Conservation (phyloP, 108 stramenopile genomes). For the Skeletonema marinoi region DNA sequence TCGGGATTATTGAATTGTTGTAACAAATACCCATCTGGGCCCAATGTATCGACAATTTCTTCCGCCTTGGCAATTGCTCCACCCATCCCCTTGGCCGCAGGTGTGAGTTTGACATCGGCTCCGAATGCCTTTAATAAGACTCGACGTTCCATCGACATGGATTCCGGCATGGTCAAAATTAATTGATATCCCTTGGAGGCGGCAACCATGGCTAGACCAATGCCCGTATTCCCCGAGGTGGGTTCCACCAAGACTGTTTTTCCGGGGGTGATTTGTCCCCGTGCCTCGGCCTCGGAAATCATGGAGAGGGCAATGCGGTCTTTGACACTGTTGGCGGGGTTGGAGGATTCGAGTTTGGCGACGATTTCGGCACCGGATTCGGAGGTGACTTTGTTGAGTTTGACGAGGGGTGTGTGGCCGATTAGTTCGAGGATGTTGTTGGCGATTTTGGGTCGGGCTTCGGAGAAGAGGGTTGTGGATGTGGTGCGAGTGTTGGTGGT, state of each 20-base stretch:
- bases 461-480: conserved; percentile 7
- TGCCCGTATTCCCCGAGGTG: conserved; percentile 92
- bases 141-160: conserved; percentile 89
- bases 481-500: neutral
- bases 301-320: conserved; percentile 87
- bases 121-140: conserved; percentile 84
- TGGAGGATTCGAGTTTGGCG: conserved; percentile 86
- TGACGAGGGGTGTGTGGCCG: conserved; percentile 85
- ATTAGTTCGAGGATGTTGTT: conserved; percentile 82
- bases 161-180: conserved; percentile 89
- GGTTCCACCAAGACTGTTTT: conserved; percentile 83
- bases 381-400: conserved; percentile 62
- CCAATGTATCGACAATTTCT: conserved; percentile 57
- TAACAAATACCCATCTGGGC: conserved; percentile 63
- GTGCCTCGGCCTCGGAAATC: conserved; percentile 85
- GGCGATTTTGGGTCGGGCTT: conserved; percentile 74
- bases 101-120: conserved; percentile 78
- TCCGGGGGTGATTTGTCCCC: conserved; percentile 82
- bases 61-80: conserved; percentile 81
- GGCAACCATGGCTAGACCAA: conserved; percentile 91
- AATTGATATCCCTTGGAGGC: conserved; percentile 87
- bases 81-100: conserved; percentile 83
- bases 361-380: conserved; percentile 78
- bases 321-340: conserved; percentile 90
- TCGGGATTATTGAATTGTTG: conserved; percentile 96